Evolutionary conservation across 1,284 basidiomycete genomes (phyloP).

Genomic region (Trametes versicolor): DNA sequence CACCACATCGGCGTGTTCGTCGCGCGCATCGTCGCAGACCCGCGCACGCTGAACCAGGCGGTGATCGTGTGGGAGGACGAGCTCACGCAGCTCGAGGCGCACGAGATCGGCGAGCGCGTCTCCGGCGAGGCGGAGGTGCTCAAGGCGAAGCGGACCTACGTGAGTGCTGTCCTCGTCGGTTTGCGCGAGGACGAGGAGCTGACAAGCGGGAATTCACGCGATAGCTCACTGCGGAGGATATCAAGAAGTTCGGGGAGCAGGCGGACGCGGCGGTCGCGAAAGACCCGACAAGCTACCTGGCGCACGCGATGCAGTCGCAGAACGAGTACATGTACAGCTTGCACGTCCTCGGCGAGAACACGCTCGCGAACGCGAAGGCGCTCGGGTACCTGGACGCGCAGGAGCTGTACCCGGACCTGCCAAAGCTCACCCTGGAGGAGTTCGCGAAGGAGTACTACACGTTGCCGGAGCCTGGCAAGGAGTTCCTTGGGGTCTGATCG

Average conservation of each 20-base stretch:
- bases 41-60: conserved; percentile 40
- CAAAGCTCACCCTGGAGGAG: conserved; percentile 32
- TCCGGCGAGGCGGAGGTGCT: conserved; percentile 31
- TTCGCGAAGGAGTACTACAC: conserved; percentile 33
- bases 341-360: conserved; percentile 36
- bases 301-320: conserved; percentile 1
- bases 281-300: not conserved
- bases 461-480: conserved; percentile 17
- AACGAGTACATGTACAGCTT: conserved; percentile 35
- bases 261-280: conserved; percentile 5
- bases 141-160: conserved; percentile 19
- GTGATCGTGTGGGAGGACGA: conserved; percentile 44
- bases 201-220: no score
- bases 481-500: not conserved
- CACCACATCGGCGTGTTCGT: conserved; percentile 36
- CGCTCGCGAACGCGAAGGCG: conserved; percentile 35
- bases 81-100: conserved; percentile 30
- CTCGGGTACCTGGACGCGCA: conserved; percentile 37
- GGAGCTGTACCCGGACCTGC: conserved; percentile 39
- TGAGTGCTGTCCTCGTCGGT: conserved; percentile 12
- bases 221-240: conserved; percentile 27
- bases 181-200: no score
- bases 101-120: conserved; percentile 28
- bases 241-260: conserved; percentile 6
- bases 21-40: conserved; percentile 38